Percentiles rank a stretch among this genome's conserved stretches.
phyloP scores from a whole-genome alignment of 129 eudicot species.

The Mikania micrantha region DNA sequence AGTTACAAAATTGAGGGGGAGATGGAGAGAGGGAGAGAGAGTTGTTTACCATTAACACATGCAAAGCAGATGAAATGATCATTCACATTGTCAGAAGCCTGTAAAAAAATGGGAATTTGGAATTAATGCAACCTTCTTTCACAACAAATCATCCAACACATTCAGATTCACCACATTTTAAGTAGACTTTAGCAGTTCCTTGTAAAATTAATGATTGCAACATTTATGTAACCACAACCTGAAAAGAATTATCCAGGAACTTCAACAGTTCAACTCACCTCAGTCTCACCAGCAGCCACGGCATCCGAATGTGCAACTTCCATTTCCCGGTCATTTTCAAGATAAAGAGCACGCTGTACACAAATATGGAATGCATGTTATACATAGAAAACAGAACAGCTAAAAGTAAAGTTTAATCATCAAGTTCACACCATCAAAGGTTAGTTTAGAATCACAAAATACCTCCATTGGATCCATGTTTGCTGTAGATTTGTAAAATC shows the following conservation, averaged over 20 bases:
- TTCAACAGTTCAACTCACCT: slow-evolving; percentile 58
- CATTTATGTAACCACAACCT: not conserved
- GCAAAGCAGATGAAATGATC: slow-evolving; percentile 88
- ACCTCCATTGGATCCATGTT: slow-evolving; percentile 84
- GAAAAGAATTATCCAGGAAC: not conserved
- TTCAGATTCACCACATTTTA: not conserved
- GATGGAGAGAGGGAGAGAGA: slow-evolving; percentile 17
- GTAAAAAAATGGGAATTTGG: slow-evolving; percentile 19
- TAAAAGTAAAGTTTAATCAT: not conserved
- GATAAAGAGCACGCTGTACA: slow-evolving; percentile 77
- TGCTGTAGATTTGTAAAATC: slow-evolving; percentile 75
- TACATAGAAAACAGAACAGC: not conserved
- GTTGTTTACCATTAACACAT: slow-evolving; percentile 56
- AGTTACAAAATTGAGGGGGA: not conserved
- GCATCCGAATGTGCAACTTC: slow-evolving; percentile 97
- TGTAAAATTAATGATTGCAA: not conserved
- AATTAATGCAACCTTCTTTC: not conserved
- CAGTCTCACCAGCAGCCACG: slow-evolving; percentile 93
- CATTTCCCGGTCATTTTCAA: slow-evolving; percentile 91
- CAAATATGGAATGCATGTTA: not conserved
- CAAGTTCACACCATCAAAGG: not conserved
- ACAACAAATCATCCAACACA: not conserved
- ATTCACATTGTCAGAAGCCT: slow-evolving; percentile 76
- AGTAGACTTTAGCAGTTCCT: not conserved
- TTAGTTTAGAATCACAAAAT: not conserved